Conservation (phyloP, 1,284 basidiomycete genomes). For the Ceratobasidium sp. region DNA sequence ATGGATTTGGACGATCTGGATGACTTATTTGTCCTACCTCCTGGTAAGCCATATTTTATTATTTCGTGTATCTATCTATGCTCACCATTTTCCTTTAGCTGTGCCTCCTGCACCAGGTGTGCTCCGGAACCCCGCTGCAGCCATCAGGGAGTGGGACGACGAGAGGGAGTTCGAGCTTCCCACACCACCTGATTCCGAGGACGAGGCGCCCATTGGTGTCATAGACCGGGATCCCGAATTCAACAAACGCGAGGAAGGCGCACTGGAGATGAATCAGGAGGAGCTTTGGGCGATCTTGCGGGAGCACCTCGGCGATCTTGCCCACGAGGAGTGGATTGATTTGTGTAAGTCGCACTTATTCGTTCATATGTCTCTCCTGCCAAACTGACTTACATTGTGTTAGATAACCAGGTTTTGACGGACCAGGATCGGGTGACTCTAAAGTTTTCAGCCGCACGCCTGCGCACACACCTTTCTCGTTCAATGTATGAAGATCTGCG, state of each 20-base stretch:
- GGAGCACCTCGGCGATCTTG: background rate
- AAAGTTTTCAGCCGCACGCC: background rate
- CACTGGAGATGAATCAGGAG: background rate
- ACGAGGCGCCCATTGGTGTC: background rate
- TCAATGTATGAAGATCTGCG: slow-evolving; percentile 7
- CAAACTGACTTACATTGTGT: background rate
- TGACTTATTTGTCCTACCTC: background rate
- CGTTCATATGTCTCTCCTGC: too few relatives aligned
- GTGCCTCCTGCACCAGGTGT: background rate
- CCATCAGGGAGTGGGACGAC: background rate
- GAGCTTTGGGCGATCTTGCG: background rate
- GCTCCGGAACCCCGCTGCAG: background rate
- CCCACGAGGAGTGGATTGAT: slow-evolving; percentile 23
- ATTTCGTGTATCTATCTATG: background rate
- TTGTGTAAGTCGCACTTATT: slow-evolving; percentile 16
- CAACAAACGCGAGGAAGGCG: background rate
- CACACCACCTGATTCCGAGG: background rate
- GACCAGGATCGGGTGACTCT: background rate
- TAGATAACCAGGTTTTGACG: background rate
- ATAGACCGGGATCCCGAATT: background rate
- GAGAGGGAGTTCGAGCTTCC: background rate
- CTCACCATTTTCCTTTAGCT: background rate
- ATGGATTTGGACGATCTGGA: slow-evolving; percentile 1
- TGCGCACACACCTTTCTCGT: slow-evolving; percentile 27
- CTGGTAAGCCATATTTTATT: background rate